A percentile compares a stretch with the other conserved stretches of the same genome.
Conservation (phyloP, 2,329 filamentous ascomycete species). For the Penicillium sp. region DNA sequence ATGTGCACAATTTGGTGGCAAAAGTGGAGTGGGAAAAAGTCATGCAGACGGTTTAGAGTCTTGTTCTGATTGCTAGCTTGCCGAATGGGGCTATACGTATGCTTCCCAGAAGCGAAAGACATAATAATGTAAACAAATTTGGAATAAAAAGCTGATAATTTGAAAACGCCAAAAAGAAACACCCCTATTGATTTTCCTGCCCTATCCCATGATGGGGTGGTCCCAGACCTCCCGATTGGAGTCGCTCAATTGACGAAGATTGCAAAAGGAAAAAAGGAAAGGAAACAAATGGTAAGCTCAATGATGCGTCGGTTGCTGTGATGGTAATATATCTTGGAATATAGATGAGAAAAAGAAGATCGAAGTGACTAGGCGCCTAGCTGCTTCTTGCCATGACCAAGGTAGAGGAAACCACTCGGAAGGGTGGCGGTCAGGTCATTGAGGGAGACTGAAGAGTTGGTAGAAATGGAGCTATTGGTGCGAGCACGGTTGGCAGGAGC, state of each 20-base stretch:
- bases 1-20: not conserved
- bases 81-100: not conserved
- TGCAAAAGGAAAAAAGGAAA: slow-evolving; percentile 2
- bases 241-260: slow-evolving; percentile 6
- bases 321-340: slow-evolving; percentile 6
- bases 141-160: not conserved
- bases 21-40: not conserved
- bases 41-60: not conserved
- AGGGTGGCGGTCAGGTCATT: slow-evolving; percentile 11
- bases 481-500: slow-evolving; percentile 13
- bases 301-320: slow-evolving; percentile 12
- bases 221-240: slow-evolving; percentile 2
- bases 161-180: not conserved
- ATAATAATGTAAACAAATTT: not conserved
- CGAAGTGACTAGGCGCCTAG: not conserved
- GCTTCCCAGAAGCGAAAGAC: slow-evolving; percentile 1
- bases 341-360: not conserved
- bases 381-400: slow-evolving; percentile 19
- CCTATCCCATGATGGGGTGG: not conserved
- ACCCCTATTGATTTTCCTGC: slow-evolving; percentile 2
- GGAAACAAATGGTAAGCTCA: not conserved
- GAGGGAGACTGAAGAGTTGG: slow-evolving; percentile 13
- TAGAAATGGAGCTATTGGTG: slow-evolving; percentile 26
- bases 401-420: slow-evolving; percentile 23
- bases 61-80: slow-evolving; percentile 1